Percentiles rank a stretch among this genome's conserved stretches.
Evolutionary conservation across 306 rosid species (phyloP).

Genomic region (Abrus precatorius): DNA sequence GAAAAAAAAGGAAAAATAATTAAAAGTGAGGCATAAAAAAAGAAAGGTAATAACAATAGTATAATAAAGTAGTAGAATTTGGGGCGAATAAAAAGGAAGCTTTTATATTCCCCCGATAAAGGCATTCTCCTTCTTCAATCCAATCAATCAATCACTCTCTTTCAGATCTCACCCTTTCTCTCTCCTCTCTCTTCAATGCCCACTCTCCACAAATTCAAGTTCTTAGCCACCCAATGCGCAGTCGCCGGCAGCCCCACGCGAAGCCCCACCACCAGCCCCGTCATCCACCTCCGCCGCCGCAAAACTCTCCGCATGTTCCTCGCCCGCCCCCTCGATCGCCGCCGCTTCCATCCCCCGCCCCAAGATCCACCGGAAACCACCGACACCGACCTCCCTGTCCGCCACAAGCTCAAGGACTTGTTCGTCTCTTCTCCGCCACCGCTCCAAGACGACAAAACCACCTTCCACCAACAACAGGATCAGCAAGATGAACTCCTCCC

Average conservation of each 20-base stretch:
- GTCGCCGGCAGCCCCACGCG: conserved; percentile 77
- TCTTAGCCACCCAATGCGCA: conserved; percentile 86
- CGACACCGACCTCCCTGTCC: conserved; percentile 58
- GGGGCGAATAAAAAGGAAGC: conserved; percentile 18
- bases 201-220: conserved; percentile 88
- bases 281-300: conserved; percentile 88
- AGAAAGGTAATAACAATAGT: not conserved
- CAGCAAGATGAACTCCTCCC: conserved; percentile 52
- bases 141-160: conserved; percentile 32
- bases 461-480: conserved; percentile 28
- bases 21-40: too few relatives aligned
- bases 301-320: conserved; percentile 91
- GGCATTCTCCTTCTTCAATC: not conserved
- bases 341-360: conserved; percentile 53
- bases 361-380: conserved; percentile 43
- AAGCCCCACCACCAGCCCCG: conserved; percentile 85
- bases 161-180: conserved; percentile 69
- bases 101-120: conserved; percentile 38
- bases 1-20: too few relatives aligned
- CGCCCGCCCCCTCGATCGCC: conserved; percentile 64
- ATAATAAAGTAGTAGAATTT: not conserved
- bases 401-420: conserved; percentile 84
- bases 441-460: conserved; percentile 57
- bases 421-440: conserved; percentile 83
- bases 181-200: conserved; percentile 50